Evolutionary conservation across 1,139 yeast species (phyloP), one percentile per base, ranked within the genome.

Genomic region (Geotrichum armillariae): DNA sequence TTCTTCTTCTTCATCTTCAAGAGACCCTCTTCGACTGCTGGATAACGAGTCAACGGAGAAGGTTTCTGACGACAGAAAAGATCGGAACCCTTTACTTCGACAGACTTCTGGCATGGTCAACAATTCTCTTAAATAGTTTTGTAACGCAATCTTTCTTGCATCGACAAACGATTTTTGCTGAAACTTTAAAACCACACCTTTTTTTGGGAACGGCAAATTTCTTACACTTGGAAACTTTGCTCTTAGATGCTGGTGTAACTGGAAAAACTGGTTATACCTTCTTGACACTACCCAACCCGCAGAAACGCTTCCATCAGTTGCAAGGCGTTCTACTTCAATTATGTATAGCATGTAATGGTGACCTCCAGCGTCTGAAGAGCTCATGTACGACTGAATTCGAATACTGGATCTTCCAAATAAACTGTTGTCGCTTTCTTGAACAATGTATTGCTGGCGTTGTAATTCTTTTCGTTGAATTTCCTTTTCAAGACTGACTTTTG

Each of bases 211-310:
- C 29, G 74, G 76, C 21, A 84, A 63, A 2, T 64, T 68, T 2
- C 70, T 66, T 6, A 85, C 82, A 43, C 69, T 70, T 0, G 82
- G 75, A 58, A 83, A 84, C 44, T 70, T 72, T 2, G 67, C 66
- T 51, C 76, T 79, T 55, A 91, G 69, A 57, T 85, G 83, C 56
- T 79, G 82, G 60, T 90, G 83, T 29, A 91, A 71, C 55, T 77
- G 79, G 66, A 76, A 82, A 65, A 91, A 91, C 61, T 91, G 97
- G 60, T 88, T 86, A 62, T 82, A 91, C 51, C 98, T 72, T 58
- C 97, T 72, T 0, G 96, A 94, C 29, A 90, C 88, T 46, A 88
- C 82, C 97, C 97, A 91, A 0, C 91, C 89, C 0, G 93, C 89
- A 7, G 79, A 73, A 6, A 78, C 76, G 5, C 70, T 71, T 16